Base-by-base conservation (phyloP, 805 yeast species). In the Isabelozyma gotoi region DNA sequence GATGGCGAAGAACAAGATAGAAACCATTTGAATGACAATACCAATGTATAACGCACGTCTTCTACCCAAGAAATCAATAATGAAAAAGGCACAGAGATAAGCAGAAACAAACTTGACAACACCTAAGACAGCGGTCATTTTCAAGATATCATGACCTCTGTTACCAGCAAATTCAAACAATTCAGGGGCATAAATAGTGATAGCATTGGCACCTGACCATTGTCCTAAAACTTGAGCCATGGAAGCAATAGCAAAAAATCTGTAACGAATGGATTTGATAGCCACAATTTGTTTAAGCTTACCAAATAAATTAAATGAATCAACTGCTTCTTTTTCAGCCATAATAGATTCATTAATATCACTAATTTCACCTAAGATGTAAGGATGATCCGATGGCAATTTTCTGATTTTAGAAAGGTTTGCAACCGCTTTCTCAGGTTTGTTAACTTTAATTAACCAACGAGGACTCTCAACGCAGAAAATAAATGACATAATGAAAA, bases 141-240 rank as follows among this genome's bases (percentile, higher is more conserved):
- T 60, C 47, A 74, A 54, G 36, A 61, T 64, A 31, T 69, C 68
- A 7, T 60, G 51, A 24, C 74, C 74, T 7, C 56, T 53, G 38
- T 67, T 63, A 33, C 82, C 82, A 36, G 67, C 71, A 46, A 75
- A 59, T 3, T 68, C 66, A 46, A 77, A 71, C 36, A 78, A 58
- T 40, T 74, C 76, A 2, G 82, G 76, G 33, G 81, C 76, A 48
- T 78, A 79, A 39, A 77, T 75, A 2, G 83, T 77, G 32, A 79
- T 62, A 5, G 80, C 73, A 49, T 69, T 72, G 5, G 82, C 76
- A 40, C 82, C 81, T 19, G 77, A 68, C 82, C 82, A 79, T 58
- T 78, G 82, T 21, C 74, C 74, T 33, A 78, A 59, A 7, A 77
- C 29, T 56, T 77, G 83, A 29, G 71, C 65, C 42, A 56, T 44